Base-by-base conservation (phyloP, 225 moss, liverwort and hornwort genomes). In the Neckera pumila region DNA sequence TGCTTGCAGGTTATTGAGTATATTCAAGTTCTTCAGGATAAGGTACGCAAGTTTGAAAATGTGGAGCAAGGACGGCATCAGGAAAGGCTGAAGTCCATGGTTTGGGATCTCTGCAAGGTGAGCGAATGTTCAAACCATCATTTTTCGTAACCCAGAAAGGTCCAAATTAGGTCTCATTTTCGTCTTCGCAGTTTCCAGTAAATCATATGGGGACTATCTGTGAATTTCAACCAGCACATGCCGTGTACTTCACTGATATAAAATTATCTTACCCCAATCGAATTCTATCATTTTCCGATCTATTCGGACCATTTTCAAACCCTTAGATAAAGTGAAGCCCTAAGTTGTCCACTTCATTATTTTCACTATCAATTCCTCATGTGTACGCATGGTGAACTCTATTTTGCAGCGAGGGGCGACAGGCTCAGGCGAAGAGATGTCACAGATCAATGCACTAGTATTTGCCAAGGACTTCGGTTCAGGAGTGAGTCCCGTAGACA, bases 31-130 rank as follows among this genome's bases (percentile, higher is more conserved):
- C 91, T 96, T 75, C 95, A 96, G 88, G 94, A 94, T 9, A 96
- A 96, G 80, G 94, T 95, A 30, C 91, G 91, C 38, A 96, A 95
- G 85, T 96, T 92, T 67, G 95, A 96, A 53, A 90, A 84, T 76
- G 92, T 90, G 60, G 96, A 96, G 83, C 96, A 96, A 85, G 92
- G 92, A 60, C 89, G 94, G 83, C 93, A 96, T 40, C 96, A 96
- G 80, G 96, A 96, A 58, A 92, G 94, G 70, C 90, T 96, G 51
- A 96, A 95, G 72, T 93, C 93, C 75, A 96, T 96, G 95, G 96
- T 96, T 47, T 95, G 95, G 95, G 96, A 95, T 90, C 90, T 96
- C 36, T 94, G 94, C 87, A 96, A 96, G 93, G 96, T 96, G 75
- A 84, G 88, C 38, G 30, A 59, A 58, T 45, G 61, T n/a, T 64